phyloP scores from a whole-genome alignment of 352 stramenopile genomes.

The Phytophthora fragariaefolia region DNA sequence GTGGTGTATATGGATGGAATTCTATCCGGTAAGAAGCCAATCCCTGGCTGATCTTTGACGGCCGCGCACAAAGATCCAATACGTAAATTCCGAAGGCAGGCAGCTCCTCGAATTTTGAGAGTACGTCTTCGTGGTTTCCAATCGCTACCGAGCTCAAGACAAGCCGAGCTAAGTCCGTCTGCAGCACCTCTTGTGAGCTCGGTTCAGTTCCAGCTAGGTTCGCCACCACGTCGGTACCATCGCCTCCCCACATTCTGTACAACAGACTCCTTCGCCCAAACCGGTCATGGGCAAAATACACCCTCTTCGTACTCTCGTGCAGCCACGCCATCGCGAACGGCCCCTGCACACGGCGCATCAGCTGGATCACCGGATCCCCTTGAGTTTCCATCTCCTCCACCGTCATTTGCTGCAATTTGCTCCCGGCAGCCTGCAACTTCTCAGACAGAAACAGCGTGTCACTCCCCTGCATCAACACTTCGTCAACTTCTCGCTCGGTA shows the following conservation, averaged over 20 bases:
- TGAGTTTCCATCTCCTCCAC: background rate
- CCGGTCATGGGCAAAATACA: conserved; percentile 93
- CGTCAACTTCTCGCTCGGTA: background rate
- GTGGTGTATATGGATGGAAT: conserved; percentile 47
- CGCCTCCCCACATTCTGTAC: conserved; percentile 40
- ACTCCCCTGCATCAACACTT: conserved; percentile 31
- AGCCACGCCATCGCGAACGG: conserved; percentile 90
- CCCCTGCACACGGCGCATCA: conserved; percentile 58
- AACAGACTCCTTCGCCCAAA: conserved; percentile 93
- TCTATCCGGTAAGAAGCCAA: conserved; percentile 29
- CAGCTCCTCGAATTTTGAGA: conserved; percentile 67
- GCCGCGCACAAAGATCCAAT: conserved; percentile 48
- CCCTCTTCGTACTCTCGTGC: conserved; percentile 50
- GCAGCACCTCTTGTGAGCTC: conserved; percentile 11
- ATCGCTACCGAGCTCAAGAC: conserved; percentile 62
- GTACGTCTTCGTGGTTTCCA: conserved; percentile 16
- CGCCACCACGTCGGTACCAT: conserved; percentile 29
- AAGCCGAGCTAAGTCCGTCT: conserved; percentile 34
- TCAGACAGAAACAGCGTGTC: conserved; percentile 61
- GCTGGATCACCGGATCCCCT: conserved; percentile 38
- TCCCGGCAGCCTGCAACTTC: conserved; percentile 40
- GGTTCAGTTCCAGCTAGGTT: conserved; percentile 22
- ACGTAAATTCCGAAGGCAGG: conserved; percentile 77
- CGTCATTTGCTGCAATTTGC: conserved; percentile 17
- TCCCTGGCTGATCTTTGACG: background rate